Evolutionary conservation across 352 stramenopile species (phyloP).

Genomic region (Phytophthora syringae): DNA sequence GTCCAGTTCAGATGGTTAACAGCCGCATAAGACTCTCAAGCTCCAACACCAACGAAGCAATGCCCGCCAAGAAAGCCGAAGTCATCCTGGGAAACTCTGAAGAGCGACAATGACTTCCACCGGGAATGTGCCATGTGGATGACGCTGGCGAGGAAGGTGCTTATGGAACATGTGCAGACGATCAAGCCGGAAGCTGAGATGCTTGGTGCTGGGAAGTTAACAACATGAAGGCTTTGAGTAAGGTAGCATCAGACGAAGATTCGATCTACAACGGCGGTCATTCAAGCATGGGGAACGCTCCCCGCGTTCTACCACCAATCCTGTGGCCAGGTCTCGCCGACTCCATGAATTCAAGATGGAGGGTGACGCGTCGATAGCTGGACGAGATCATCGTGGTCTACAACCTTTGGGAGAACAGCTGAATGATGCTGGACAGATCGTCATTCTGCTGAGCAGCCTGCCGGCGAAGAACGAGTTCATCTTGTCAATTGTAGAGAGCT

Average conservation of each 20-base stretch:
- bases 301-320: slow-evolving; percentile 21
- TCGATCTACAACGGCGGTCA: slow-evolving; percentile 6
- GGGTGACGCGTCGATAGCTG: not conserved
- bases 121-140: not conserved
- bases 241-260: slow-evolving; percentile 15
- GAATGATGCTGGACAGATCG: slow-evolving; percentile 37
- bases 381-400: not conserved
- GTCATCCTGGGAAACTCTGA: not conserved
- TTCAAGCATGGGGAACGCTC: not conserved
- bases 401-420: slow-evolving; percentile 21
- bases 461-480: slow-evolving; percentile 32
- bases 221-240: slow-evolving; percentile 3
- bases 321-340: slow-evolving; percentile 3
- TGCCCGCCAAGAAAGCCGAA: not conserved
- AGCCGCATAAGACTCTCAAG: not conserved
- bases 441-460: slow-evolving; percentile 33
- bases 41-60: not conserved
- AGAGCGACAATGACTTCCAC: slow-evolving; percentile 4
- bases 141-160: slow-evolving; percentile 1
- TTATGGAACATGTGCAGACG: not conserved
- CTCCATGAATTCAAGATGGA: not conserved
- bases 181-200: not conserved
- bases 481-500: not conserved
- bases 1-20: not conserved
- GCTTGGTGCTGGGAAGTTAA: not conserved